Evolutionary conservation across 495 filamentous ascomycete species (phyloP), one percentile per base, ranked within the genome.

Genomic region (Hypoxylon subgilvum): DNA sequence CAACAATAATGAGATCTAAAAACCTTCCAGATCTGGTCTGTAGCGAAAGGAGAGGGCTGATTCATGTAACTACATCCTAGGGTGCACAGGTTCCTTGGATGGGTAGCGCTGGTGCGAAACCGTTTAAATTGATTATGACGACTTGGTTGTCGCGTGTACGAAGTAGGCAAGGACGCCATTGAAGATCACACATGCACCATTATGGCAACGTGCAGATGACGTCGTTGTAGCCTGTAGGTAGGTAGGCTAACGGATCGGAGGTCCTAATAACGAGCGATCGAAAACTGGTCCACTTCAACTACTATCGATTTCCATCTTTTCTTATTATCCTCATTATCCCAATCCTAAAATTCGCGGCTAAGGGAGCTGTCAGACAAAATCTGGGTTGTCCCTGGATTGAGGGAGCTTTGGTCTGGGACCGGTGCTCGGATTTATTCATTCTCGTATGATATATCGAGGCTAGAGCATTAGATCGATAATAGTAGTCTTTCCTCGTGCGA

Each of bases 51-150:
- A 10, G 27, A 49, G 47, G 14, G 49, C 10, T 34, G 23, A 34
- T 21, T 52, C 6, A 17, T 43, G 38, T 25, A 55, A 23, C n/a
- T 23, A 22, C 21, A 10, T 41, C 9, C 39, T 25, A 23, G 28
- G 8, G n/a, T 40, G 46, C 40, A 35, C 16, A 22, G 35, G 42
- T 48, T 53, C 48, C 35, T 14, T 48, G 25, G 13, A 25, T 5
- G 23, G 17, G 23, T 8, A 18, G 42, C 52, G 25, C 27, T 44
- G 48, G 59, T 46, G 41, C 52, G 42, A 52, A 57, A 48, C 59
- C 39, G 35, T 50, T 62, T 41, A 40, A 21, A 57, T n/a, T n/a
- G 52, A 57, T 52, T 53, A 57, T 63, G 60, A 58, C 42, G 60
- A 58, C n/a, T 49, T 42, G 28, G 23, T 38, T 35, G 44, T 56